Evolutionary conservation across 148 eudicot species (phyloP).

Genomic region (Rhododendron molle): DNA sequence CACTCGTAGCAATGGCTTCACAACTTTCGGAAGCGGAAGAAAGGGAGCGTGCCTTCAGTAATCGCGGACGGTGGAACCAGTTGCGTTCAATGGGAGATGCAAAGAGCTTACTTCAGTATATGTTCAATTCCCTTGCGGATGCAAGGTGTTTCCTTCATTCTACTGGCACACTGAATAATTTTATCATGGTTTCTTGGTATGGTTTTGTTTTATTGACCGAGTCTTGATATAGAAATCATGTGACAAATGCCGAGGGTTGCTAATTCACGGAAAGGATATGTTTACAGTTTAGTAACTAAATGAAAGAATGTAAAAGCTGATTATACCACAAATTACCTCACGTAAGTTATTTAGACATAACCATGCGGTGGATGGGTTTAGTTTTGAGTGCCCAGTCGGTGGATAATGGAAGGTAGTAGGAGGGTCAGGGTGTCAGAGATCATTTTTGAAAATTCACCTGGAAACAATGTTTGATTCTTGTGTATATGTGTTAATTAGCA

Average conservation of each 20-base stretch:
- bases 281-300: background rate
- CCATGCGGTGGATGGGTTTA: background rate
- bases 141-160: constrained; percentile 47
- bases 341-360: background rate
- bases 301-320: background rate
- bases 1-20: constrained; percentile 97
- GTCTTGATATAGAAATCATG: background rate
- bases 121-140: constrained; percentile 83
- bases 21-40: constrained; percentile 99
- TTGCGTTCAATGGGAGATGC: constrained; percentile 98
- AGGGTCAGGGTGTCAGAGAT: background rate
- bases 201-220: constrained; percentile 2
- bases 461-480: background rate
- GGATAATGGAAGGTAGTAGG: background rate
- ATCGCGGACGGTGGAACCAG: constrained; percentile 91
- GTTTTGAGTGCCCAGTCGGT: background rate
- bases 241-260: background rate
- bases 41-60: constrained; percentile 73
- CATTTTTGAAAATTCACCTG: background rate
- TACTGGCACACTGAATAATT: background rate
- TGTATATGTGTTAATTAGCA: background rate
- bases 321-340: background rate
- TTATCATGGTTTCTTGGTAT: background rate
- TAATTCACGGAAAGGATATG: background rate
- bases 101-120: constrained; percentile 77